Base-by-base conservation (phyloP, 495 filamentous ascomycete species). In the Neurospora sp. region DNA sequence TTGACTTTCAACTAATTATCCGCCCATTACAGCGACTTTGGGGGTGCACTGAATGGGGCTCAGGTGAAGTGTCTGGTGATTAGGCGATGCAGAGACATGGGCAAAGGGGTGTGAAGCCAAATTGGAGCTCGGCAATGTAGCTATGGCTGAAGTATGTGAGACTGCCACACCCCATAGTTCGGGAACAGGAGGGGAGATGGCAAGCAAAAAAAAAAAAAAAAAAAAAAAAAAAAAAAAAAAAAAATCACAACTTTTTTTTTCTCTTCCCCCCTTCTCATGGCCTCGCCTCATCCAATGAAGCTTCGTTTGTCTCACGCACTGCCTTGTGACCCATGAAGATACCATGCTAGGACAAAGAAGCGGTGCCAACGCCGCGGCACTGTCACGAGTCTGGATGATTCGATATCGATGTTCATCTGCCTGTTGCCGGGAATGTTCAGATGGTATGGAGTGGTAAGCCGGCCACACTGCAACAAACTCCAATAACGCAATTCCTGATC, bases 41-140 rank as follows among this genome's bases (percentile, higher is more conserved):
- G 45, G 44, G 45, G 20, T 5, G 45, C n/a, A 20, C 45, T 1
- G 45, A 53, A 40, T 42, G 27, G 22, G 69, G 69, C 22, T 68
- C 42, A 39, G 41, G 20, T 70, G 42, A 45, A 74, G 44, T n/a
- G 39, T 44, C 53, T 45, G 70, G 53, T 71, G 53, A 71, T 53
- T 71, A 71, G 70, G 42, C 22, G 41, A 68, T 71, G 44, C 70
- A 71, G 44, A 69, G 44, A 71, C 22, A 59, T 68, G 4, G 42
- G 44, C 42, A 71, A 37, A 35, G 44, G 42, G 53, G 70, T 69
- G 68, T 69, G n/a, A 69, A 65, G 53, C 20, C n/a, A 73, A 59
- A 69, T 39, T 70, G 68, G 35, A 37, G 39, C 40, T 39, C 35
- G 37, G 53, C 71, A 76, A 65, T 16, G 8, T 65, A 18, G 53